Base-by-base conservation (phyloP, 2,329 filamentous ascomycete species). In the Aspergillus sp. region DNA sequence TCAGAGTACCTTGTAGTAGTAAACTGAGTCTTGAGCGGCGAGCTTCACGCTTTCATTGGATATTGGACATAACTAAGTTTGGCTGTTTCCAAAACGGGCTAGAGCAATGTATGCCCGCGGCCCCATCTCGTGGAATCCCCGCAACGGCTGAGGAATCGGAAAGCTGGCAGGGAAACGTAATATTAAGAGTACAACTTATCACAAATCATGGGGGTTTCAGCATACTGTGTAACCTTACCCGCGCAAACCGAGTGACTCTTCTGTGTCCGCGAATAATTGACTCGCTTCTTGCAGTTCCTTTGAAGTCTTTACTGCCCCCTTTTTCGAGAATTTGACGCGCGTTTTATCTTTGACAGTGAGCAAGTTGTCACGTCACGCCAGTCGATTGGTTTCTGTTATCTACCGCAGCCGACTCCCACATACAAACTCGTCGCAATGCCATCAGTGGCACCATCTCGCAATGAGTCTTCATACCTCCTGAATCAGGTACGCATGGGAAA, bases 381-480 rank as follows among this genome's bases (percentile, higher is more conserved):
- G n/a, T 23, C 10, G 13, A 44, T 44, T 15, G 6, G 23, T 6
- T 13, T 23, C 21, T 13, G 11, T 42, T 21, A 44, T 15, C 41
- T 44, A 10, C 41, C 17, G 41, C 19, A 7, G 23, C 21, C 19
- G 17, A 44, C 7, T 50, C 8, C 11, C 32, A 13, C 19, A 32
- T n/a, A 50, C 4, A 5, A 19, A 21, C 11, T 25, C 30, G 32
- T 19, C 60, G 60, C 50, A 19, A 78, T 78, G 76, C 75, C 74
- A 52, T 75, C 75, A 36, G 67, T 72, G 51, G 64, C 68, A 25
- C 63, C 68, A 42, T 67, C 70, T 50, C 72, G 73, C 39, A 76
- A 70, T 66, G 75, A 78, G 61, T 72, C 74, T 19, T 71, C 71
- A 17, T 72, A 73, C 63, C 69, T 78, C 21, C 66, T 79, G 27